Base-by-base conservation (phyloP, 805 yeast species). In the Pichia cephalocereana region DNA sequence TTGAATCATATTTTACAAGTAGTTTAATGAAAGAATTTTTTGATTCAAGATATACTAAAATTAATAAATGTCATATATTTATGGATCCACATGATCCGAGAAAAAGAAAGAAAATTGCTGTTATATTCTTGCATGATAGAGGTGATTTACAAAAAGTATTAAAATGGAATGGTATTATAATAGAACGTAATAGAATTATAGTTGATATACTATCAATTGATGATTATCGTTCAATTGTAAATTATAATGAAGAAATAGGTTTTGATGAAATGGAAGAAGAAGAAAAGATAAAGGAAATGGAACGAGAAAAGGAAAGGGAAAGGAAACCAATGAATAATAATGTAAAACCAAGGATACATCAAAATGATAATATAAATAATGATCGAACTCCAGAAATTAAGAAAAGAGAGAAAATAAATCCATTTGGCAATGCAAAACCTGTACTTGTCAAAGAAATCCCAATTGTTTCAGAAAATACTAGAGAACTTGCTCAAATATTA, bases 401-500 rank as follows among this genome's bases (percentile, higher is more conserved):
- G 39, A 40, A n/a, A 26, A 44, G n/a, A 26, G 14, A 32, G 17
- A 80, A 76, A 57, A 53, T 72, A 0, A 83, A 80, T 57, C 89
- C 91, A 4, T 85, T 86, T 66, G 95, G 95, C 0, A 68, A 74
- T 4, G 93, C 93, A 2, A 83, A 78, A 62, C 93, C 95, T 3
- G 87, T 34, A 14, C 37, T 34, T 10, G 37, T 84, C 8, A 28
- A 44, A 7, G 54, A 48, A 8, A 40, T 50, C 4, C 55, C 53
- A 2, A 11, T 55, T n/a, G 36, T 49, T 17, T 46, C 54, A 18
- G 58, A 55, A 31, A 54, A 45, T 27, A 43, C 56, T 4, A 12
- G 40, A 9, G 49, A 39, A 38, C 37, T 51, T 23, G 51, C 55
- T 1, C 17, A 15, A 15, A 34, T 34, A 34, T 14, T 34, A 3